A percentile compares a stretch with the other conserved stretches of the same genome.
Evolutionary conservation across 495 filamentous ascomycete species (phyloP).

Genomic region (Ascobolus immersus): DNA sequence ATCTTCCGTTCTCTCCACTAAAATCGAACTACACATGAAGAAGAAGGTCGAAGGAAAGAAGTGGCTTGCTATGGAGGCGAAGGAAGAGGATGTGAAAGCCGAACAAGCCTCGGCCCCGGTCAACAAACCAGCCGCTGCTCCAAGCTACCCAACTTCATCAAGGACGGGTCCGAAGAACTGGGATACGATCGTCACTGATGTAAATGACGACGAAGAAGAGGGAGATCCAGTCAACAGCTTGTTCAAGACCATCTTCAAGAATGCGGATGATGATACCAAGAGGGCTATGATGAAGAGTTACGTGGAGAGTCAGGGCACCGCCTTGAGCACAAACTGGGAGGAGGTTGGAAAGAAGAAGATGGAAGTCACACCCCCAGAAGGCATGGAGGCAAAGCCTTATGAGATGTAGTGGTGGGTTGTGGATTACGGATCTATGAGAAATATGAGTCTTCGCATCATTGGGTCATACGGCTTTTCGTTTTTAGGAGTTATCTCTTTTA

Average conservation of each 20-base stretch:
- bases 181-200: constrained; percentile 47
- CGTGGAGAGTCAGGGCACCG: constrained; percentile 73
- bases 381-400: no score
- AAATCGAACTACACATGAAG: constrained; percentile 55
- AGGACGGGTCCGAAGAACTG: constrained; percentile 66
- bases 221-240: constrained; percentile 54
- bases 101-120: background rate
- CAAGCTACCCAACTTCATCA: constrained; percentile 73
- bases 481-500: no score
- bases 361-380: constrained; percentile 42
- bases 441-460: no score
- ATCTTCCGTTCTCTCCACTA: constrained; percentile 43
- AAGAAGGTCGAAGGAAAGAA: constrained; percentile 45
- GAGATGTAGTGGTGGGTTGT: no score
- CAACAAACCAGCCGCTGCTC: constrained; percentile 17
- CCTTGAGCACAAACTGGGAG: constrained; percentile 76
- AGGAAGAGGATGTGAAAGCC: constrained; percentile 12
- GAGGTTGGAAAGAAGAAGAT: constrained; percentile 55
- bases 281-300: constrained; percentile 98
- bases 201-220: constrained; percentile 33
- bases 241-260: constrained; percentile 76
- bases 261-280: constrained; percentile 50
- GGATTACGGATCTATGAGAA: no score
- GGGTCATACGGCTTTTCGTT: no score
- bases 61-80: constrained; percentile 45